phyloP scores from a whole-genome alignment of 2,329 filamentous ascomycete species.

The Ascochyta pisi region DNA sequence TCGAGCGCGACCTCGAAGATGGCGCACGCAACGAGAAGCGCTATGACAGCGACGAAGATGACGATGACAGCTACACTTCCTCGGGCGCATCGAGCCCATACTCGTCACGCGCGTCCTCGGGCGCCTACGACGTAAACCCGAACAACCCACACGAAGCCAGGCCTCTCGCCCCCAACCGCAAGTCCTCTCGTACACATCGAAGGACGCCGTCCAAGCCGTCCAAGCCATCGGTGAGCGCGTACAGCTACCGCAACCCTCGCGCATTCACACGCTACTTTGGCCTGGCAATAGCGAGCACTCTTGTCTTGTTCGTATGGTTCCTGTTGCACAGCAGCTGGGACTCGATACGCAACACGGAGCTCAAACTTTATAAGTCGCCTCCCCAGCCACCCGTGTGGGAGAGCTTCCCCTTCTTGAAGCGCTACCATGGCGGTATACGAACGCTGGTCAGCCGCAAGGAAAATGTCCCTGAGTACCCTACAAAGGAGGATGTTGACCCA shows the following conservation, averaged over 20 bases:
- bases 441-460: conserved; percentile 69
- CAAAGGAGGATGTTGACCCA: conserved; percentile 59
- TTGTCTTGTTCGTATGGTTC: conserved; percentile 78
- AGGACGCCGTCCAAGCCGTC: conserved; percentile 34
- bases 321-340: conserved; percentile 76
- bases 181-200: conserved; percentile 20
- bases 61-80: conserved; percentile 42
- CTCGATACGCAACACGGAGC: conserved; percentile 68
- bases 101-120: conserved; percentile 61
- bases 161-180: conserved; percentile 27
- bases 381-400: conserved; percentile 80
- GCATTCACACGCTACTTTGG: conserved; percentile 81
- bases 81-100: conserved; percentile 54
- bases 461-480: conserved; percentile 83
- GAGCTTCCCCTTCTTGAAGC: conserved; percentile 80
- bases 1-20: conserved; percentile 44
- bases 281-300: conserved; percentile 69
- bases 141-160: conserved; percentile 28
- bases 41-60: conserved; percentile 44
- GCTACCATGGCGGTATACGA: conserved; percentile 89
- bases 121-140: conserved; percentile 39
- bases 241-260: conserved; percentile 70
- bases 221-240: conserved; percentile 43
- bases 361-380: conserved; percentile 65
- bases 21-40: conserved; percentile 50